Evolutionary conservation across 2,329 filamentous ascomycete species (phyloP).

Genomic region (Aureobasidium mangrovei): DNA sequence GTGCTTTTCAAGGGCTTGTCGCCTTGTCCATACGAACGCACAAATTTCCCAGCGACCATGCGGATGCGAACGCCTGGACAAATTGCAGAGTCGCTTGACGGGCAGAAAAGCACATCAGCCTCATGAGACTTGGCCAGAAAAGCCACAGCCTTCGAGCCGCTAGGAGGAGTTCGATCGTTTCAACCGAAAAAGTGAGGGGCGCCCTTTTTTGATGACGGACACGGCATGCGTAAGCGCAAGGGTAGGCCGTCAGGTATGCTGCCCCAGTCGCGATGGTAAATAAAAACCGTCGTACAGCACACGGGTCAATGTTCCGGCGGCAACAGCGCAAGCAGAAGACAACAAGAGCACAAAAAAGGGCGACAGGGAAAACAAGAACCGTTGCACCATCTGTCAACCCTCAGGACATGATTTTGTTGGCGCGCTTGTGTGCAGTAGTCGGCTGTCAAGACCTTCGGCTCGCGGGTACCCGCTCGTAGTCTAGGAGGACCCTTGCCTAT

Average conservation of each 20-base stretch:
- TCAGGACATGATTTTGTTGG: constrained; percentile 10
- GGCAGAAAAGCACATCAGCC: not conserved
- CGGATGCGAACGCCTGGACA: not conserved
- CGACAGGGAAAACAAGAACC: constrained; percentile 1
- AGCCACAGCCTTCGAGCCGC: not conserved
- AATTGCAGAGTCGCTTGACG: constrained; percentile 1
- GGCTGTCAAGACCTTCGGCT: constrained; percentile 13
- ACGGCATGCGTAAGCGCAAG: constrained; percentile 13
- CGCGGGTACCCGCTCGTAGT: constrained; percentile 13
- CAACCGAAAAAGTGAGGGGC: constrained; percentile 12
- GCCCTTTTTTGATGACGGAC: constrained; percentile 4
- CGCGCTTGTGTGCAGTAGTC: constrained; percentile 14
- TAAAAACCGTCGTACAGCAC: constrained; percentile 9
- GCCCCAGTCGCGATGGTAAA: constrained; percentile 7
- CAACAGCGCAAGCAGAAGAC: constrained; percentile 13
- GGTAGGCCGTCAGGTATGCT: constrained; percentile 10
- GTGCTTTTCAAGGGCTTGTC: not conserved
- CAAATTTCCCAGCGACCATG: not conserved
- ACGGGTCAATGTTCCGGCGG: constrained; percentile 11
- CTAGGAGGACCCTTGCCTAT: constrained; percentile 12
- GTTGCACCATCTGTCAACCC: constrained; percentile 13
- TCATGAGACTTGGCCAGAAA: not conserved
- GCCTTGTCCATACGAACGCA: not conserved
- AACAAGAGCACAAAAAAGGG: constrained; percentile 6
- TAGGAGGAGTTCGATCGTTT: constrained; percentile 4